Evolutionary conservation across 2,329 filamentous ascomycete genomes (phyloP).

Genomic region (Diaporthe destruens): DNA sequence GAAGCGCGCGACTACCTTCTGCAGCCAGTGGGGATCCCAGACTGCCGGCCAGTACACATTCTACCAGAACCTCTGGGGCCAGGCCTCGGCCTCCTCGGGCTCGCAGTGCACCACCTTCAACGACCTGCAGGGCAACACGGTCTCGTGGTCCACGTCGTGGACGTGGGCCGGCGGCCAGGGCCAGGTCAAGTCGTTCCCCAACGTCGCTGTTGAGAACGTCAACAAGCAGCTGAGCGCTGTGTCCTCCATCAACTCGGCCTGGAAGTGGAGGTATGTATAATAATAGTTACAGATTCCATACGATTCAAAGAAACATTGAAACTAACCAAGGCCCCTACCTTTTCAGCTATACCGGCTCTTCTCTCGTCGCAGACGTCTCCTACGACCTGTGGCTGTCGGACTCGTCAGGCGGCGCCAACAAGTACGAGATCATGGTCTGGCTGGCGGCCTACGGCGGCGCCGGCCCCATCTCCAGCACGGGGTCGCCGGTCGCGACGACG

Average conservation of each 20-base stretch:
- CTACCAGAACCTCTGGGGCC: constrained; percentile 67
- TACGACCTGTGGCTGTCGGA: constrained; percentile 71
- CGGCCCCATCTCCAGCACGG: constrained; percentile 66
- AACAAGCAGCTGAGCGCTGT: constrained; percentile 52
- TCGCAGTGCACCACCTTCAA: constrained; percentile 58
- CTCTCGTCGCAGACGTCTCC: constrained; percentile 65
- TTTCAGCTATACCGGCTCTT: constrained; percentile 51
- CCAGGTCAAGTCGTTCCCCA: constrained; percentile 61
- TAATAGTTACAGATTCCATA: not conserved
- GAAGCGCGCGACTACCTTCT: constrained; percentile 36
- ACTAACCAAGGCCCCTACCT: not conserved
- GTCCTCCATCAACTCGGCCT: constrained; percentile 51
- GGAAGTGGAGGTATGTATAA: constrained; percentile 53
- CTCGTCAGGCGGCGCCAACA: constrained; percentile 55
- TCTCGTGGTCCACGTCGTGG: constrained; percentile 59
- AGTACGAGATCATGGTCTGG: constrained; percentile 77
- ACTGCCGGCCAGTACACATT: constrained; percentile 54
- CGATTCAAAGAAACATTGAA: not conserved
- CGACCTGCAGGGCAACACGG: constrained; percentile 50
- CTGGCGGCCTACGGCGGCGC: constrained; percentile 68
- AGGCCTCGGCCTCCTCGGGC: constrained; percentile 52
- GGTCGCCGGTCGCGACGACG: constrained; percentile 64
- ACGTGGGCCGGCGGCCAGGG: constrained; percentile 55
- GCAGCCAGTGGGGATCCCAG: constrained; percentile 16
- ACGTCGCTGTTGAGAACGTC: constrained; percentile 53